Evolutionary conservation across 192 early-diverging fungal species (phyloP), one percentile per base, ranked within the genome.

Genomic region (Backusella tuberculispora): DNA sequence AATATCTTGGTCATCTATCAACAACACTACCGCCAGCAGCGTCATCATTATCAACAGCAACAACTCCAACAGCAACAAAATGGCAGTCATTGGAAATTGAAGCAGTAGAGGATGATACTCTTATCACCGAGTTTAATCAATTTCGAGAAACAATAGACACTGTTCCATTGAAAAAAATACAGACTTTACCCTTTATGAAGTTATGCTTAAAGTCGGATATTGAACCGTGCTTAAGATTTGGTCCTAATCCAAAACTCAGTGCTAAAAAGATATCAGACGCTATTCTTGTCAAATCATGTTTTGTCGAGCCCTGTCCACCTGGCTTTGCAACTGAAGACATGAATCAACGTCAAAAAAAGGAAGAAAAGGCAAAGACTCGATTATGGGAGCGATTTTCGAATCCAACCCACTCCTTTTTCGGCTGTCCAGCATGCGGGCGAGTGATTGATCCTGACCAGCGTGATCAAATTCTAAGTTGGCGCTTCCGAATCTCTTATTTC

Each of bases 201-300:
- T 92, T 92, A 71, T 90, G 91, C 41, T 78, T 95, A 42, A 91
- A 92, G 29, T 94, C 96, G 72, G 97, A 98, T 76, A 85, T 98
- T 6, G 91, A 91, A 19, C 72, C 72, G n/a, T 73, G 72, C 26
- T 46, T 73, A 19, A 60, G 72, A 1, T 73, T 73, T 46, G 95
- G 96, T n/a, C 89, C 89, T 24, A 92, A 91, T 42, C 94, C 97
- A 37, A 88, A 92, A 26, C 90, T 96, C 8, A 94, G 94, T 37
- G 89, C 92, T 6, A 90, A 88, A 69, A 96, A 93, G 83, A 82
- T 98, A 15, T 84, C 94, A 17, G 97, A 98, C 44, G 90, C 94
- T 43, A 93, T 98, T 74, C 80, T 88, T 6, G 85, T 87, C 6
- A 94, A 97, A 75, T 89, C 92, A 8, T 89, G 95, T 69, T 93